Conservation (phyloP, 257 asterid genomes). For the Leonotis leonurus region DNA sequence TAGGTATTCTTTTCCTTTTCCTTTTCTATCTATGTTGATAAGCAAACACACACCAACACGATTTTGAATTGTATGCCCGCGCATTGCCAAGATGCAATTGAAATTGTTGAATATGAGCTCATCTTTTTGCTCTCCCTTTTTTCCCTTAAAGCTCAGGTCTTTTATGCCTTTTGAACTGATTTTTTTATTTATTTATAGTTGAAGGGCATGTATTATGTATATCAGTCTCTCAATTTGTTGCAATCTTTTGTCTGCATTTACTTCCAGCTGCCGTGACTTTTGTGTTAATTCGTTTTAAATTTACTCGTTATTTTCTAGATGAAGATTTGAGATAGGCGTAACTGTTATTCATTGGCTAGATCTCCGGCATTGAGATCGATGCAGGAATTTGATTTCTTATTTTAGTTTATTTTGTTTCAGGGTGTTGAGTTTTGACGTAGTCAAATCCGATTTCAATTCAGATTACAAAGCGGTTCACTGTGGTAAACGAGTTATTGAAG, state of each 20-base stretch:
- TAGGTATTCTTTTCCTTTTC: slow-evolving; percentile 6
- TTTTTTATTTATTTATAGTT: not conserved
- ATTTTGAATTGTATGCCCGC: not conserved
- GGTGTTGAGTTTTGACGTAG: slow-evolving; percentile 2
- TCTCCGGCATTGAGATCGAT: not conserved
- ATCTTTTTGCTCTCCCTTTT: not conserved
- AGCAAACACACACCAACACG: too few relatives aligned
- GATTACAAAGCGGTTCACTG: not conserved
- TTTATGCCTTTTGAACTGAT: too few relatives aligned
- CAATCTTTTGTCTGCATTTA: not conserved
- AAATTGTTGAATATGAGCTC: slow-evolving; percentile 6
- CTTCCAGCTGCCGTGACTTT: slow-evolving; percentile 1
- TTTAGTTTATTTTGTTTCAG: not conserved
- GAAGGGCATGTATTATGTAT: not conserved
- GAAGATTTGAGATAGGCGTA: slow-evolving; percentile 4
- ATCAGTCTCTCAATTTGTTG: not conserved
- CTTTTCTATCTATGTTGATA: slow-evolving; percentile 11
- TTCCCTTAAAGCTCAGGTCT: not conserved
- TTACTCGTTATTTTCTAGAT: not conserved
- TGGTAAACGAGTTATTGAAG: not conserved
- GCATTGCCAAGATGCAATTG: not conserved
- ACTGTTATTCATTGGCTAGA: not conserved
- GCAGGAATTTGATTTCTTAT: slow-evolving; percentile 11
- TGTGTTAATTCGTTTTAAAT: not conserved
- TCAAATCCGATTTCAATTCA: slow-evolving; percentile 3